A percentile compares a stretch with the other conserved stretches of the same genome.
Conservation (phyloP, 257 asterid genomes). For the Solanum pennellii region DNA sequence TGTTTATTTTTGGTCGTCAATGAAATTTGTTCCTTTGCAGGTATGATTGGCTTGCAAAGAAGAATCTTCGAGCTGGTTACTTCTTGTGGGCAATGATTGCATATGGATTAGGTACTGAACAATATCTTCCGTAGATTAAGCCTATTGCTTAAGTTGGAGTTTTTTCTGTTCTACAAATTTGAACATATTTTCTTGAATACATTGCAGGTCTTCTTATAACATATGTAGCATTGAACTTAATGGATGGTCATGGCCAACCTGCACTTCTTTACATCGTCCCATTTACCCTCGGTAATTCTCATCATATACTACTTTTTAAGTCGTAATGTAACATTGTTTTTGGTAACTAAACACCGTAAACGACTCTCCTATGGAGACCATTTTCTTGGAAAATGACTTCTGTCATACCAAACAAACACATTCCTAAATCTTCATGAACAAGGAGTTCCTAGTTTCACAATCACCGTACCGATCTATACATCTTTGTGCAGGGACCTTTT, state of each 20-base stretch:
- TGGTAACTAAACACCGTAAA: not conserved
- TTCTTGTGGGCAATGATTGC: constrained; percentile 95
- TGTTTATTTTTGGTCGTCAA: not conserved
- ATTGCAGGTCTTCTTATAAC: constrained; percentile 72
- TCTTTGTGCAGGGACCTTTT: constrained; percentile 44
- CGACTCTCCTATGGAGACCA: not conserved
- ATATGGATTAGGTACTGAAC: constrained; percentile 64
- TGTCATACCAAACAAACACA: not conserved
- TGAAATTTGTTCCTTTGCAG: constrained; percentile 19
- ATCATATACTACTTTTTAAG: not conserved
- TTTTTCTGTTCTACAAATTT: not conserved
- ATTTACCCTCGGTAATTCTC: constrained; percentile 55
- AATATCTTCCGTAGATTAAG: not conserved
- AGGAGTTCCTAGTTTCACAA: not conserved
- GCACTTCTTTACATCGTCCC: constrained; percentile 91
- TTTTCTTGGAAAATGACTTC: not conserved
- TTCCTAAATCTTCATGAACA: not conserved
- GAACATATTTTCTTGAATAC: not conserved
- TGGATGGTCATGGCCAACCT: constrained; percentile 97
- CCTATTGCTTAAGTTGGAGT: not conserved
- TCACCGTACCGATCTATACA: not conserved
- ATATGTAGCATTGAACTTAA: constrained; percentile 66
- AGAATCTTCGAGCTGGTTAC: constrained; percentile 68
- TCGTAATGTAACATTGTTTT: not conserved
- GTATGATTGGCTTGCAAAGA: constrained; percentile 82